phyloP scores from a whole-genome alignment of 352 stramenopile species.

The Phytophthora melonis region DNA sequence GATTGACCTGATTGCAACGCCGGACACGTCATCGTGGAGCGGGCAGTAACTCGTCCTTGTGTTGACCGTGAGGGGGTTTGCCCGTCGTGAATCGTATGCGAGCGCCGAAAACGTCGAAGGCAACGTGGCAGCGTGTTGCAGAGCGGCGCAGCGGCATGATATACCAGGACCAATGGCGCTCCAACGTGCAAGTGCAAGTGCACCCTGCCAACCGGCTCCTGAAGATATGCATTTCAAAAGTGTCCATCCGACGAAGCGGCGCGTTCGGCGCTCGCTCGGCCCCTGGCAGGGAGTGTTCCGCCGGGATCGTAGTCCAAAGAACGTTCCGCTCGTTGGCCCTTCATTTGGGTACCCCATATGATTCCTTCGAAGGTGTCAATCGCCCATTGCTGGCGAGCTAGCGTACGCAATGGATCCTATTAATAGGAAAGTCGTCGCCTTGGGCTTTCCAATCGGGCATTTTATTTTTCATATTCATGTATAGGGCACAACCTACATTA shows the following conservation, averaged over 20 bases:
- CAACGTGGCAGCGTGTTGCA: neutral
- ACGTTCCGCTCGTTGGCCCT: too few species aligned
- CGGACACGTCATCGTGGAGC: neutral
- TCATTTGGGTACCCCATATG: too few species aligned
- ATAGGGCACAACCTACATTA: too few species aligned
- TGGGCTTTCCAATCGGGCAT: too few species aligned
- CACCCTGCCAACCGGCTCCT: slow-evolving; percentile 8
- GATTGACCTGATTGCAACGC: neutral
- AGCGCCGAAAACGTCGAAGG: neutral
- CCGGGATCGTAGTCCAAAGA: neutral
- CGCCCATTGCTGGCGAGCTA: too few species aligned
- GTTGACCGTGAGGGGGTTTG: neutral
- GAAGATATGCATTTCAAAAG: slow-evolving; percentile 21
- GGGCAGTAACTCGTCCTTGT: neutral
- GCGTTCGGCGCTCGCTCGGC: slow-evolving; percentile 21
- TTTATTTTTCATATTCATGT: too few species aligned
- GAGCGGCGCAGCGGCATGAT: neutral
- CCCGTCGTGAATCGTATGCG: neutral
- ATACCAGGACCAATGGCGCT: neutral
- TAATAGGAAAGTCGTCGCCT: too few species aligned
- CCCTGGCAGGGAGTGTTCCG: neutral
- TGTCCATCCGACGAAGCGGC: slow-evolving; percentile 19
- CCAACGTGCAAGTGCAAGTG: slow-evolving; percentile 5
- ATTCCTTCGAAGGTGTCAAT: too few species aligned
- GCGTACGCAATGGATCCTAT: too few species aligned